Evolutionary conservation across 495 filamentous ascomycete genomes (phyloP).

Genomic region (Pyronema omphalodes): DNA sequence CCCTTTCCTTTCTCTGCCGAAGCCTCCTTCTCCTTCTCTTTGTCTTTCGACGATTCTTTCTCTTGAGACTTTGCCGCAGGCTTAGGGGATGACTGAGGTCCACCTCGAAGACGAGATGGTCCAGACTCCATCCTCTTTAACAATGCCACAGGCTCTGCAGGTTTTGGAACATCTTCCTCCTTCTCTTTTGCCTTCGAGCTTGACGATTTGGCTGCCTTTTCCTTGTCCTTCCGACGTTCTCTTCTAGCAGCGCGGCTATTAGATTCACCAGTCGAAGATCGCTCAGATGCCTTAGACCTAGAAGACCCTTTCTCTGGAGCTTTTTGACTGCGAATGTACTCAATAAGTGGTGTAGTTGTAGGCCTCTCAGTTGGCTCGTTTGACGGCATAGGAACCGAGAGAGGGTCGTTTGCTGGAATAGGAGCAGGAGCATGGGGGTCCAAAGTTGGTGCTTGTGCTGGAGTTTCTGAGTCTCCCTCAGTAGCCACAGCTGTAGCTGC

Average conservation of each 20-base stretch:
- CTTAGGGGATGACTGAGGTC: not conserved
- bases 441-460: constrained; percentile 9
- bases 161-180: constrained; percentile 54
- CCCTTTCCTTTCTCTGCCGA: constrained; percentile 22
- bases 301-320: constrained; percentile 4
- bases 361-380: constrained; percentile 45
- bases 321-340: constrained; percentile 40
- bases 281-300: not conserved
- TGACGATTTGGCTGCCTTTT: constrained; percentile 19
- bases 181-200: constrained; percentile 31
- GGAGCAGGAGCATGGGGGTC: constrained; percentile 3
- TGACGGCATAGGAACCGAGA: constrained; percentile 17
- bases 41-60: constrained; percentile 4
- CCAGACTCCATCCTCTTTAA: constrained; percentile 33
- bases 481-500: constrained; percentile 25
- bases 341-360: constrained; percentile 72
- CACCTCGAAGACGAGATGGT: constrained; percentile 23
- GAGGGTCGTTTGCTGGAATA: constrained; percentile 13
- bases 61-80: not conserved
- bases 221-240: constrained; percentile 39
- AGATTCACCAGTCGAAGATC: not conserved
- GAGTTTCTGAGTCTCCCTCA: constrained; percentile 34
- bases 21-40: not conserved
- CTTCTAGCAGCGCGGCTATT: constrained; percentile 24
- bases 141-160: constrained; percentile 46